phyloP scores from a whole-genome alignment of 495 filamentous ascomycete species.

The Penicillium bialowiezense region DNA sequence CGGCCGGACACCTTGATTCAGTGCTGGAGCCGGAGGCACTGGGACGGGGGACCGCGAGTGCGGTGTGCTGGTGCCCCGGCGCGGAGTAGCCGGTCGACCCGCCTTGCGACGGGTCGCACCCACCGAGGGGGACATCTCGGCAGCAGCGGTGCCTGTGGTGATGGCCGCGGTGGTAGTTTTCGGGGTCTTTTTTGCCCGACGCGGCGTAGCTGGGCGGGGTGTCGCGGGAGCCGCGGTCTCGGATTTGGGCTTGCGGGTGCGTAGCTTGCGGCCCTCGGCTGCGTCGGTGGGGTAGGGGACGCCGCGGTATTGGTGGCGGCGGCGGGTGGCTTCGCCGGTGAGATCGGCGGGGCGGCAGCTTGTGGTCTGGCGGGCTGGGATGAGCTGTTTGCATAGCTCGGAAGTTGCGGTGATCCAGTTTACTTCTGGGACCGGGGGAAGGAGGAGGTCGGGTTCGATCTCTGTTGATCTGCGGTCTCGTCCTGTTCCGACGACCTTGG shows the following conservation, averaged over 20 bases:
- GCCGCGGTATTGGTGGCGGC: not conserved
- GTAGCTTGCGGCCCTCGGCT: not conserved
- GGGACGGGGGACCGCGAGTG: not conserved
- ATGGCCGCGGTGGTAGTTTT: not conserved
- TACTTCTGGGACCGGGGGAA: constrained; percentile 66
- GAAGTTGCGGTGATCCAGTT: constrained; percentile 78
- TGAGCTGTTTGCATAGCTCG: constrained; percentile 78
- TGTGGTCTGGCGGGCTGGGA: constrained; percentile 68
- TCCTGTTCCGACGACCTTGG: constrained; percentile 63
- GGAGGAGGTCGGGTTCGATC: constrained; percentile 34
- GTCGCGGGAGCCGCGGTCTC: not conserved
- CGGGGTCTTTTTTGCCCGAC: not conserved
- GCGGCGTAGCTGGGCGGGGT: not conserved
- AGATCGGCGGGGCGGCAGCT: constrained; percentile 78
- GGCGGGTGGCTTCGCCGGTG: not conserved
- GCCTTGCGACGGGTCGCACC: constrained; percentile 2
- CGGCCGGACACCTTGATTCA: not conserved
- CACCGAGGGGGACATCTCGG: not conserved
- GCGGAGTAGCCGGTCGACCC: not conserved
- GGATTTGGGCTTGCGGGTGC: constrained; percentile 1
- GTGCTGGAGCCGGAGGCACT: not conserved
- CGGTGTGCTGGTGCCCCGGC: not conserved
- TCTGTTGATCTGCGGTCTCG: constrained; percentile 49
- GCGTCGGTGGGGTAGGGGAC: constrained; percentile 24
- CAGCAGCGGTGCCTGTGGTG: not conserved